Conservation (phyloP, 371 early-diverging fungal species). For the Mucor mucedo region DNA sequence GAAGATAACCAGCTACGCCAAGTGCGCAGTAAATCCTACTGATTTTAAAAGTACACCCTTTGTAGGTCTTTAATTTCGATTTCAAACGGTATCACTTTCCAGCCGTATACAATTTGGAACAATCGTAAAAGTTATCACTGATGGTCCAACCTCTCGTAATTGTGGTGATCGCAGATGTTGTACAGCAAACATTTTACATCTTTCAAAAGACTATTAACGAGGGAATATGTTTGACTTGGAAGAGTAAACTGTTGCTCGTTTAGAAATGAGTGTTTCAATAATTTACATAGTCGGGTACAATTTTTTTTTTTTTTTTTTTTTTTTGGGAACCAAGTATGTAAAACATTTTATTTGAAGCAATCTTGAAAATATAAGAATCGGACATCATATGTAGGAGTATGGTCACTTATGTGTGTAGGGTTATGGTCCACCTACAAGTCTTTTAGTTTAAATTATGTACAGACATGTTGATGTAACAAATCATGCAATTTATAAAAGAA, state of each 20-base stretch:
- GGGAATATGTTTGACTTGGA: no score
- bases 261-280: constrained; percentile 18
- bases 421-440: no score
- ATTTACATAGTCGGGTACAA: constrained; percentile 8
- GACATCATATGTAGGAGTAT: no score
- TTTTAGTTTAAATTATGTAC: no score
- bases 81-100: constrained; percentile 19
- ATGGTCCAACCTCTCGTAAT: constrained; percentile 17
- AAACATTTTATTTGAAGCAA: no score
- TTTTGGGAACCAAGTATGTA: no score
- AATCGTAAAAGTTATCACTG: constrained; percentile 17
- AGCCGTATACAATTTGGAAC: constrained; percentile 19
- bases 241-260: constrained; percentile 5
- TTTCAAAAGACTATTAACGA: no score
- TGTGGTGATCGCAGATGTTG: constrained; percentile 19
- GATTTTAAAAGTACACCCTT: constrained; percentile 18
- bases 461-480: no score
- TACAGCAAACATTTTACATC: no score
- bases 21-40: constrained; percentile 20
- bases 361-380: no score
- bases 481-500: constrained; percentile 7
- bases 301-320: no score
- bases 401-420: no score
- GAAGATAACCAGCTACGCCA: constrained; percentile 6
- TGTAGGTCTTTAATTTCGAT: constrained; percentile 17